A percentile compares a stretch with the other conserved stretches of the same genome.
phyloP scores from a whole-genome alignment of 805 yeast genomes.

The Saturnispora bothae region DNA sequence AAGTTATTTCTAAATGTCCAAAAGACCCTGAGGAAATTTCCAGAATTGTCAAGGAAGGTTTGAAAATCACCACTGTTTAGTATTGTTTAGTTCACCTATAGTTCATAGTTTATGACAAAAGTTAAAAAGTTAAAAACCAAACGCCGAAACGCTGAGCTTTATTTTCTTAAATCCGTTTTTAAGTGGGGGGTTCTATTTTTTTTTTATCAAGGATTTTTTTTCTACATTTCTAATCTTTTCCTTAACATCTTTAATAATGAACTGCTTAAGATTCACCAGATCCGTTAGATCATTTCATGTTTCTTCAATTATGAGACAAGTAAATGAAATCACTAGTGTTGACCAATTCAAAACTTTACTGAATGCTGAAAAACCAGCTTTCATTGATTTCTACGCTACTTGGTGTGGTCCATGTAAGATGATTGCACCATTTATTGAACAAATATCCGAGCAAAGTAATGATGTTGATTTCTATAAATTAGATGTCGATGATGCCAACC shows the following conservation, averaged over 20 bases:
- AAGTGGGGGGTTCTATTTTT: not conserved
- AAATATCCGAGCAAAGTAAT: conserved; percentile 32
- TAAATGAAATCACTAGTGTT: not conserved
- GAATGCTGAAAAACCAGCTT: conserved; percentile 10
- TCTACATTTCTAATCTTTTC: not conserved
- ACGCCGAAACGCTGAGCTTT: too few relatives aligned
- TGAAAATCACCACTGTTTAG: conserved; percentile 20
- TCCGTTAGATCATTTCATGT: conserved; percentile 8
- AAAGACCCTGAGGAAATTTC: conserved; percentile 79
- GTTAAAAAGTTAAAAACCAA: too few relatives aligned
- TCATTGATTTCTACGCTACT: conserved; percentile 59
- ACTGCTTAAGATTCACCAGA: conserved; percentile 6
- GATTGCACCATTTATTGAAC: conserved; percentile 46
- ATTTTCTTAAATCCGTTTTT: not conserved
- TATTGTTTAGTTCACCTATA: too few relatives aligned
- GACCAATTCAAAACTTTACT: conserved; percentile 1
- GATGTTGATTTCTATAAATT: conserved; percentile 56
- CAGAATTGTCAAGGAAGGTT: conserved; percentile 61
- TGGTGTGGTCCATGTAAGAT: conserved; percentile 80
- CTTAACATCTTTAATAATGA: not conserved
- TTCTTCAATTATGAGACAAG: conserved; percentile 2
- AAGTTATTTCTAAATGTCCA: conserved; percentile 73
- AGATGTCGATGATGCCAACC: conserved; percentile 52
- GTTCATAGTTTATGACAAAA: too few relatives aligned
- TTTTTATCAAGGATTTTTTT: too few relatives aligned